phyloP scores from a whole-genome alignment of 2,329 filamentous ascomycete genomes.

The Scorias spongiosa region DNA sequence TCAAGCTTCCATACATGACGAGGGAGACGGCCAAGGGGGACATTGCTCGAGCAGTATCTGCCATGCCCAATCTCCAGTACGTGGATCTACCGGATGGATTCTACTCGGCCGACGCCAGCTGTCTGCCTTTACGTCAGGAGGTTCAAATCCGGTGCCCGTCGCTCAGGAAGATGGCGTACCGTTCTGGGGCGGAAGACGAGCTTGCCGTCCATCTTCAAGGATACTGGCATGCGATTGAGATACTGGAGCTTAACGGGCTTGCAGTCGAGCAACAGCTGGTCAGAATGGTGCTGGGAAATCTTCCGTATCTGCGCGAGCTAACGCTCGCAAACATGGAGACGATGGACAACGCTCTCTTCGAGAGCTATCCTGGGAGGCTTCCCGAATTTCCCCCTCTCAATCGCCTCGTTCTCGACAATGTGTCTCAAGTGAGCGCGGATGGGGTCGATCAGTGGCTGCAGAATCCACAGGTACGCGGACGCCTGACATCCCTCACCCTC shows the following conservation, averaged over 20 bases:
- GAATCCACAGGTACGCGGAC: constrained; percentile 40
- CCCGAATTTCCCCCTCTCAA: constrained; percentile 61
- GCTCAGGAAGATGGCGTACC: constrained; percentile 79
- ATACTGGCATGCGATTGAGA: constrained; percentile 56
- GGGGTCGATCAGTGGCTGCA: constrained; percentile 58
- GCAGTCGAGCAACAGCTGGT: constrained; percentile 56
- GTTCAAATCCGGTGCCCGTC: constrained; percentile 70
- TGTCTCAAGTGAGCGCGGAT: constrained; percentile 53
- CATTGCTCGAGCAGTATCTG: constrained; percentile 70
- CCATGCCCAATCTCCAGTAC: constrained; percentile 71
- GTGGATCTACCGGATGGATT: constrained; percentile 83
- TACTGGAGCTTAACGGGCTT: constrained; percentile 54
- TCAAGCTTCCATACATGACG: constrained; percentile 92
- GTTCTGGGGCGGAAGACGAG: constrained; percentile 60
- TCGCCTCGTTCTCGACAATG: constrained; percentile 57
- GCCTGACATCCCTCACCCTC: constrained; percentile 54
- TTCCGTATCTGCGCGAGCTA: constrained; percentile 55
- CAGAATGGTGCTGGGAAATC: constrained; percentile 52
- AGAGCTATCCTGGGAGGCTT: constrained; percentile 43
- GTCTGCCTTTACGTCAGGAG: constrained; percentile 63
- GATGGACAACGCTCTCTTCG: constrained; percentile 66
- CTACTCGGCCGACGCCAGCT: constrained; percentile 64
- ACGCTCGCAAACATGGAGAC: constrained; percentile 55
- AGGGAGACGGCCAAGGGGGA: constrained; percentile 74
- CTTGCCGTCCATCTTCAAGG: constrained; percentile 54